A percentile compares a stretch with the other conserved stretches of the same genome.
Evolutionary conservation across 2,329 filamentous ascomycete genomes (phyloP).

Genomic region (Thielaviopsis populi): DNA sequence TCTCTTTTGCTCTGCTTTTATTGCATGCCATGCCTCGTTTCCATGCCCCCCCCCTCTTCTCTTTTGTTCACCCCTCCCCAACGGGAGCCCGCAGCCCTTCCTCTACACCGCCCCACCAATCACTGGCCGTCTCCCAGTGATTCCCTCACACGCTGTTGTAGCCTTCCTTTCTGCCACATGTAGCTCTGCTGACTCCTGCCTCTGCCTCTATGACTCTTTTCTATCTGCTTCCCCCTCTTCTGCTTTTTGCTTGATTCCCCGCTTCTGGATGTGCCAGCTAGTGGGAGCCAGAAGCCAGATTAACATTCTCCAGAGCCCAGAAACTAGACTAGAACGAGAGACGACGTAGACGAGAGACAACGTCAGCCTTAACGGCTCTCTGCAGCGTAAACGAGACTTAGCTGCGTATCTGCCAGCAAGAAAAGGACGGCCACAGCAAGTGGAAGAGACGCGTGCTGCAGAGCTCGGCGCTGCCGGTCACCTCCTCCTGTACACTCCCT

Average conservation of each 20-base stretch:
- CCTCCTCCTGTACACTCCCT: neutral
- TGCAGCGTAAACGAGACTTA: neutral
- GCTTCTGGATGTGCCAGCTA: neutral
- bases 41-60: neutral
- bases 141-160: neutral
- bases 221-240: neutral
- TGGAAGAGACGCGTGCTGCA: neutral
- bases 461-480: neutral
- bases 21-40: neutral
- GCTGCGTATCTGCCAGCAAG: neutral
- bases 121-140: neutral
- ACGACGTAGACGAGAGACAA: neutral
- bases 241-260: neutral
- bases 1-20: neutral
- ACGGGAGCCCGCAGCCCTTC: neutral
- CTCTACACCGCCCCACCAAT: neutral
- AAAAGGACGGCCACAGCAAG: neutral
- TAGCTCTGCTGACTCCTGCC: neutral
- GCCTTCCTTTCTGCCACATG: neutral
- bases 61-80: neutral
- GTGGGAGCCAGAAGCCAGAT: neutral
- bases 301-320: neutral
- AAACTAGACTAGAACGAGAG: neutral
- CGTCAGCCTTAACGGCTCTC: constrained; percentile 1
- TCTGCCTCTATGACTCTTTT: neutral